Evolutionary conservation across 2,329 filamentous ascomycete genomes (phyloP), one percentile per base, ranked within the genome.

Genomic region (Incumbomyces lentus): DNA sequence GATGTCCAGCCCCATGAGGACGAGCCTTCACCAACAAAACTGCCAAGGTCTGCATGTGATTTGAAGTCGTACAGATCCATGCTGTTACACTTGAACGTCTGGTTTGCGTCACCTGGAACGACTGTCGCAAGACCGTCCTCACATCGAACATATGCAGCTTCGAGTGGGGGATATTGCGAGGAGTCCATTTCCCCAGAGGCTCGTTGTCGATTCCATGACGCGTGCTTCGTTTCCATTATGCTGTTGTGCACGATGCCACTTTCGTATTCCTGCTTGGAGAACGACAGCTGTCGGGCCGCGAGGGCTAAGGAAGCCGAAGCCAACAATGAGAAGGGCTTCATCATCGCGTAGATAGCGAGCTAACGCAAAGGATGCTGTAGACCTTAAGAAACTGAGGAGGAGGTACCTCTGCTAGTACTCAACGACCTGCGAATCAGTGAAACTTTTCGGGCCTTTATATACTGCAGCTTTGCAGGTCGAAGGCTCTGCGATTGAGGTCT

Each of bases 1-100:
- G 66, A 68, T 0, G 70, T 72, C 72, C 68, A 71, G 3, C 72
- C 72, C 69, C 67, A 72, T 35, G 47, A 53, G 12, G 46, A 45
- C 7, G 50, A 53, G 44, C 54, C 52, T 34, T 50, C 50, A 7
- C 50, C 49, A 17, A 18, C 26, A 29, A 48, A 48, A 26, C 35
- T 39, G 37, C 54, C 52, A 19, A 57, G 47, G 39, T 42, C 47
- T 12, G 49, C 46, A 39, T 56, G 54, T 44, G 31, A 44, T 43
- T 50, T 49, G 44, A 56, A 57, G 43, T 52, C 40, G 44, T 53
- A 49, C 10, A 57, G 49, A 35, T 56, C 55, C 33, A 49, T 49
- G 49, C 53, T 18, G 33, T 26, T 13, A 22, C 36, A 39, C 18
- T n/a, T 58, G 58, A 73, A 75, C 2, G 70, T 74, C 57, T 74